Evolutionary conservation across 495 filamentous ascomycete genomes (phyloP).

Genomic region (Aspergillus baeticus): DNA sequence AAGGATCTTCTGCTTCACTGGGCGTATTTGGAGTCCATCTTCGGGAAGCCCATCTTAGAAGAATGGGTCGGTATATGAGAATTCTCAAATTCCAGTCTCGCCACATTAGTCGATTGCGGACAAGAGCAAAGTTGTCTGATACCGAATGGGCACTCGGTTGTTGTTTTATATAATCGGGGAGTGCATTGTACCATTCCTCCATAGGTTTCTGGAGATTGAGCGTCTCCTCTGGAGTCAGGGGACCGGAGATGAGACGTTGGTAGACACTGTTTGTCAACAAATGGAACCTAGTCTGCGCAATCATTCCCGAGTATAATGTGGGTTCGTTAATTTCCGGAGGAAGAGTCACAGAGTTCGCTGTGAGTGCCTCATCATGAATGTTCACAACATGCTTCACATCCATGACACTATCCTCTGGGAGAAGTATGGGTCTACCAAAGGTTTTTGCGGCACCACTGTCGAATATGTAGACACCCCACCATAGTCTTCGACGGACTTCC

Average conservation of each 20-base stretch:
- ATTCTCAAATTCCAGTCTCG: constrained; percentile 52
- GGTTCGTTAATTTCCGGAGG: constrained; percentile 43
- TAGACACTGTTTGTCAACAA: constrained; percentile 50
- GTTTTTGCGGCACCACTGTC: constrained; percentile 49
- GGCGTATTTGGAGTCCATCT: constrained; percentile 39
- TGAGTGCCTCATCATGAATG: constrained; percentile 48
- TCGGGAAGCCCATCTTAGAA: constrained; percentile 48
- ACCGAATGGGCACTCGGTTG: constrained; percentile 28
- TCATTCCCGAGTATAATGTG: constrained; percentile 50
- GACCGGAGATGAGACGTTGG: constrained; percentile 50
- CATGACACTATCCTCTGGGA: constrained; percentile 49
- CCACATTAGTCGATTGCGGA: constrained; percentile 46
- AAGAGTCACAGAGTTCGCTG: constrained; percentile 38
- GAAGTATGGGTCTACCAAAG: constrained; percentile 46
- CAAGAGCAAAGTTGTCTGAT: constrained; percentile 37
- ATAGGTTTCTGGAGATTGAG: constrained; percentile 45
- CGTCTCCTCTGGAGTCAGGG: constrained; percentile 48
- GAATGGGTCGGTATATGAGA: constrained; percentile 51
- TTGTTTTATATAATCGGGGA: constrained; percentile 47
- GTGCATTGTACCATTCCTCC: constrained; percentile 44
- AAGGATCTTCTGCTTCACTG: constrained; percentile 35
- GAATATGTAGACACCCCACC: constrained; percentile 51
- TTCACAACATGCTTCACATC: constrained; percentile 48
- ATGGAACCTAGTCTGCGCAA: constrained; percentile 49
- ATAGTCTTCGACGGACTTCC: constrained; percentile 44